These are phyloP conservation scores for Fonsecaea pugnacius DNA, from an alignment of 2,329 filamentous ascomycete species.

Conservation along the genomic window DNA sequence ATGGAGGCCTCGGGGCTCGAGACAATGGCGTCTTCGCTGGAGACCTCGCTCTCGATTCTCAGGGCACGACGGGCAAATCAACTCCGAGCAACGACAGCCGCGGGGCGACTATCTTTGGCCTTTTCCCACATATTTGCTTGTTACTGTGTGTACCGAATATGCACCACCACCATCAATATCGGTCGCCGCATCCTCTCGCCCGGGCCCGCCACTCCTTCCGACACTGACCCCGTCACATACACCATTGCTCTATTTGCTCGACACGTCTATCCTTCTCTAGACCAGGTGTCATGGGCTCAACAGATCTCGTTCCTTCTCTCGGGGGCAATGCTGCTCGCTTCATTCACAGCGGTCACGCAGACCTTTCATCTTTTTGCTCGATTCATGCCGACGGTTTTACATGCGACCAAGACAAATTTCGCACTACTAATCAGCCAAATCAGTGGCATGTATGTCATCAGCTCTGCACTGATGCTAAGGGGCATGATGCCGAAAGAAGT, in stretches of 20 bases:
- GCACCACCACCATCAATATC: conserved; percentile 71
- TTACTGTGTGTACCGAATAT: conserved; percentile 84
- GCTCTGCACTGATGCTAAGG: conserved; percentile 73
- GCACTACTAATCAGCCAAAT: conserved; percentile 80
- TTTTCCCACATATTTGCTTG: conserved; percentile 71
- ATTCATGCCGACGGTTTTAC: conserved; percentile 72
- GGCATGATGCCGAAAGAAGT: conserved; percentile 79
- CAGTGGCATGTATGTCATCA: conserved; percentile 82
- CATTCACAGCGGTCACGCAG: conserved; percentile 81
- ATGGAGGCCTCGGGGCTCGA: conserved; percentile 80
- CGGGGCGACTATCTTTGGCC: conserved; percentile 68
- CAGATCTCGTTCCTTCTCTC: conserved; percentile 84
- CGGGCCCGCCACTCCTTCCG: conserved; percentile 58
- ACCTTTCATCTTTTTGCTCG: conserved; percentile 81
- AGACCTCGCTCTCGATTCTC: conserved; percentile 67
- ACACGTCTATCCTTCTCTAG: conserved; percentile 81
- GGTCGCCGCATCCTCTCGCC: conserved; percentile 62
- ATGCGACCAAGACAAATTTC: conserved; percentile 75
- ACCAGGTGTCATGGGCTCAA: conserved; percentile 80
- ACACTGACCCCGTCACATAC: conserved; percentile 81
- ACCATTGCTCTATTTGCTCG: conserved; percentile 78
- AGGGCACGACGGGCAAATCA: conserved; percentile 67
- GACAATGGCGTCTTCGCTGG: conserved; percentile 75
- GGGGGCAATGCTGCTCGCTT: conserved; percentile 79
- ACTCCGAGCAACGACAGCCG: conserved; percentile 67